These are phyloP conservation scores for Silene uniflora DNA, from an alignment of 148 eudicot genomes.

Conservation along the genomic window DNA sequence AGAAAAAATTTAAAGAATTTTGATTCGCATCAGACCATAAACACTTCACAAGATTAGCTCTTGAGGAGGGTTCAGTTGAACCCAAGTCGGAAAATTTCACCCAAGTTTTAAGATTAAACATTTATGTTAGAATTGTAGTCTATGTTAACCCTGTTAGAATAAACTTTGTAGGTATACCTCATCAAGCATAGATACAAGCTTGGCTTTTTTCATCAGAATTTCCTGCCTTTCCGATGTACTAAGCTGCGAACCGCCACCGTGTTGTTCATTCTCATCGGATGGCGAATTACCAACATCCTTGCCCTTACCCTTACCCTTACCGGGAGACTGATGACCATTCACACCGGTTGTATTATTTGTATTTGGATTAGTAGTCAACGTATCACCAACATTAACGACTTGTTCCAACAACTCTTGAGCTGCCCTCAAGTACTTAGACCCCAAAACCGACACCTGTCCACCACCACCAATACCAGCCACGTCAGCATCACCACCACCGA, in stretches of 20 bases:
- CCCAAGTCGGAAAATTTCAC: no score
- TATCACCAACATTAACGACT: constrained; percentile 55
- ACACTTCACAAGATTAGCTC: no score
- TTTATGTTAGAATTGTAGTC: no score
- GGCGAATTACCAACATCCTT: constrained; percentile 14
- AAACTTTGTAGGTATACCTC: constrained; percentile 45
- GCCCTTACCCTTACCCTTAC: no score
- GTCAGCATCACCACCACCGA: neutral
- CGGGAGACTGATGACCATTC: constrained; percentile 8
- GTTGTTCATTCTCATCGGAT: constrained; percentile 19
- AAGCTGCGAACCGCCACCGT: constrained; percentile 34
- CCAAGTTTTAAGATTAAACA: no score
- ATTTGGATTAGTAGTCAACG: neutral
- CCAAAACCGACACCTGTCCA: constrained; percentile 24
- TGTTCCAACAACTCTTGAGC: constrained; percentile 72
- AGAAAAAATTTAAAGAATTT: no score
- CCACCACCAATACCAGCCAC: no score
- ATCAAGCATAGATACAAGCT: constrained; percentile 80
- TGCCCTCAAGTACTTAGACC: constrained; percentile 71
- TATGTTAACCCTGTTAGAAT: no score
- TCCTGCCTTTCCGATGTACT: constrained; percentile 70
- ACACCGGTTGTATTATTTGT: constrained; percentile 3
- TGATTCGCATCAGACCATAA: no score
- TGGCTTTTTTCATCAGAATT: constrained; percentile 73
- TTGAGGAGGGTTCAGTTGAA: no score